Evolutionary conservation across 768 basidiomycete species (phyloP), one percentile per base, ranked within the genome.

Genomic region (Termitomyces titanicus): DNA sequence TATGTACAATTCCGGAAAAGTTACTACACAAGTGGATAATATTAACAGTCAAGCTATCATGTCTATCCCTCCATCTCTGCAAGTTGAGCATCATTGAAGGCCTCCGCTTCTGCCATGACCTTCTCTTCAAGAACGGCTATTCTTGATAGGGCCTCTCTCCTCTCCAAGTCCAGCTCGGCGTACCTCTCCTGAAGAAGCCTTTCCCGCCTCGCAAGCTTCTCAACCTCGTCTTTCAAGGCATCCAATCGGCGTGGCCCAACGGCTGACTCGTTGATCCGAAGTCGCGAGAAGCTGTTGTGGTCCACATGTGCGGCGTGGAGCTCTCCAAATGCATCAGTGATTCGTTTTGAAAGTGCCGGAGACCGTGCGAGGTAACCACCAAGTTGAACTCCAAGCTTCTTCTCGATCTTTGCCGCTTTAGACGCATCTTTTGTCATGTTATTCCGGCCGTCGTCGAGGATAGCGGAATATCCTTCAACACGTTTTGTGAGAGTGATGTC

Each of bases 341-440:
- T 66, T 2, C 86, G 84, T 68, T 81, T 84, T 15, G 79, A 70
- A 3, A 94, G 76, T 38, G 82, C 80, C 64, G 79, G 79, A 27
- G 85, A 84, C 10, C 95, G 84, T 37, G 81, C 79, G 66, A 91
- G 83, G 68, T 98, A 98, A 9, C 97, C 97, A n/a, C 94, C 94
- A 3, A 98, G 82, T 13, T 82, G 81, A 54, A 94, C 83, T 9
- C 78, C 80, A 10, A 98, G 81, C 69, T 94, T 96, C 82, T 94
- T 97, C 77, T 98, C 96, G 5, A 79, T 66, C 75, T 97, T 98
- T 20, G 81, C 70, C 0, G 90, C 88, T 67, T 89, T 92, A 51
- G 78, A 80, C 0, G 91, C 89, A 65, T 95, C 90, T 65, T 82
- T 84, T 33, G 84, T 72, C 86, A 99, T 93, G 47, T 73, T 68